Evolutionary conservation across 2,329 filamentous ascomycete species (phyloP), one percentile per base, ranked within the genome.

Genomic region (Zalaria obscura): DNA sequence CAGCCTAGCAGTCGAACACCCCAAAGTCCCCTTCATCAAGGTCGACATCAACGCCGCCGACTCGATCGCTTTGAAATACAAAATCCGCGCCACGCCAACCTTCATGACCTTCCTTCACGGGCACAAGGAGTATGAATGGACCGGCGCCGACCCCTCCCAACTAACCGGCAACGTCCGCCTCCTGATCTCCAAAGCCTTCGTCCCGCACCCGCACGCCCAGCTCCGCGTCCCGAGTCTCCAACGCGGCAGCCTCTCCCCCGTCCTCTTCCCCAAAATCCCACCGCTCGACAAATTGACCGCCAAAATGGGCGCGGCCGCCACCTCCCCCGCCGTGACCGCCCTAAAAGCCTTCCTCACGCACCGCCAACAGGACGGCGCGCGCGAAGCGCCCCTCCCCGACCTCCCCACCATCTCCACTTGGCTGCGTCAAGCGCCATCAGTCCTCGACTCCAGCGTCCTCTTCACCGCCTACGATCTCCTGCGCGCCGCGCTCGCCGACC

Each of bases 381-480:
- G 76, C 11, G 76, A 84, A 54, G 73, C 80, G 1, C 69, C 78
- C 0, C 63, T 94, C 0, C 86, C 88, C 0, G 71, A 85, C 53
- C 67, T 95, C 31, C 63, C 71, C 4, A 63, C 69, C 2, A 77
- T 94, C 46, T 74, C 77, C 1, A 53, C 54, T 0, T 79, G 82
- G 49, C 45, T 94, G 4, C 69, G 67, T 29, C 61, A 66, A 1
- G 72, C 73, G 1, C 68, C 77, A 3, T 11, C n/a, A 3, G 35
- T 65, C 0, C 62, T 93, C 2, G 73, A 82, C 0, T 56, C 66
- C 0, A 81, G 83, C 9, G 64, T 71, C 1, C 70, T 87, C 35
- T 96, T 96, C 55, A 75, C 86, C 1, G 68, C 88, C 0, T 72
- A 94, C n/a, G 91, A 96, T 55, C 72, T 98, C 2, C 72, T 94